Conservation (phyloP, 257 asterid species). For the Salvia rosmarinus region DNA sequence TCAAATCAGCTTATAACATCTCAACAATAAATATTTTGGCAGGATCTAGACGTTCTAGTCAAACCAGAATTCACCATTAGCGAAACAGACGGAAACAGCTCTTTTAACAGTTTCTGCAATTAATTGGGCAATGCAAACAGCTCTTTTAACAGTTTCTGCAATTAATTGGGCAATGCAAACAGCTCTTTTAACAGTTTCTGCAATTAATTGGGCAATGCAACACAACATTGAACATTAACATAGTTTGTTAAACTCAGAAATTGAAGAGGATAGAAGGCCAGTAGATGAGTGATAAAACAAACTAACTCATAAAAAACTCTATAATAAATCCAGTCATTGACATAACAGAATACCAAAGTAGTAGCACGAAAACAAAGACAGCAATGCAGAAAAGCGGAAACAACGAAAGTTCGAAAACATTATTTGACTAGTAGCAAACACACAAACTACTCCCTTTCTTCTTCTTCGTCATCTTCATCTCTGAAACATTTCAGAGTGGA, state of each 20-base stretch:
- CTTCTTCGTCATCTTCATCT: constrained; percentile 66
- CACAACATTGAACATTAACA: no score
- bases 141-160: no score
- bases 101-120: no score
- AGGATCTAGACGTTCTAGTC: no score
- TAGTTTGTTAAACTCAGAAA: not conserved
- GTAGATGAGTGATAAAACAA: not conserved
- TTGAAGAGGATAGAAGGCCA: not conserved
- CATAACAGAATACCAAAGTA: not conserved
- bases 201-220: no score
- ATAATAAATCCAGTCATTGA: not conserved
- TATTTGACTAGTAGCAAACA: not conserved
- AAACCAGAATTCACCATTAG: no score
- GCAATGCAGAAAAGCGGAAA: not conserved
- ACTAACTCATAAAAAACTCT: constrained; percentile 22
- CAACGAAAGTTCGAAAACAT: not conserved
- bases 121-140: no score
- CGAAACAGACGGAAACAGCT: no score
- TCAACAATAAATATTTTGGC: no score
- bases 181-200: no score
- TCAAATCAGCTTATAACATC: no score
- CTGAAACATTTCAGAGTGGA: constrained; percentile 71
- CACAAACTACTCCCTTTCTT: constrained; percentile 64
- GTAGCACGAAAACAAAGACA: not conserved
- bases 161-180: no score